Conservation (phyloP, 768 basidiomycete species). For the Tricholoma sp. region DNA sequence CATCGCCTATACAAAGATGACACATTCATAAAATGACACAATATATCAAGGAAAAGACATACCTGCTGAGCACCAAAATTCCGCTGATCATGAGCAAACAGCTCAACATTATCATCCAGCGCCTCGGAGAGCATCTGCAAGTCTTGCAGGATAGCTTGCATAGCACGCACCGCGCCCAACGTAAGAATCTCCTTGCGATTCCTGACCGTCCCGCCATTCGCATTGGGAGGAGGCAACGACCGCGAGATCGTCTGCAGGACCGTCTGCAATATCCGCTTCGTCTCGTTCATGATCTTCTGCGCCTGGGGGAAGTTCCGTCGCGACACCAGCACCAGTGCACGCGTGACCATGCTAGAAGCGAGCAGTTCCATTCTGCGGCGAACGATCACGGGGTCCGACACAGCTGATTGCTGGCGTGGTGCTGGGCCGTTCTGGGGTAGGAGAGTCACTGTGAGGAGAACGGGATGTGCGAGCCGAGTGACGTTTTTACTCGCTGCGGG, state of each 20-base stretch:
- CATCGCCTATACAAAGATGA: conserved; percentile 67
- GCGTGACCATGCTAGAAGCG: conserved; percentile 95
- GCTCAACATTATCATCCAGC: conserved; percentile 82
- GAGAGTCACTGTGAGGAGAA: conserved; percentile 91
- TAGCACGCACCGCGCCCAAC: conserved; percentile 67
- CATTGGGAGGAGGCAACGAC: conserved; percentile 54
- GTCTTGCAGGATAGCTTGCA: conserved; percentile 84
- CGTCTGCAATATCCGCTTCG: conserved; percentile 88
- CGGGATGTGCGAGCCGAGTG: conserved; percentile 86
- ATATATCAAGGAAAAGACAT: conserved; percentile 14
- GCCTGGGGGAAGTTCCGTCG: conserved; percentile 89
- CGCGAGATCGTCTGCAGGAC: conserved; percentile 83
- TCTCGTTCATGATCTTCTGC: conserved; percentile 84
- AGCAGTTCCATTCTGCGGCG: conserved; percentile 95
- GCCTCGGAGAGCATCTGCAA: conserved; percentile 84
- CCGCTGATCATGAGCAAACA: conserved; percentile 90
- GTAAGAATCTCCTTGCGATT: conserved; percentile 78
- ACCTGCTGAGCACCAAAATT: conserved; percentile 99
- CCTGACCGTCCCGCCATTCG: conserved; percentile 45
- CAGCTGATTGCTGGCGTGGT: conserved; percentile 38
- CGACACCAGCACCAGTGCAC: conserved; percentile 87
- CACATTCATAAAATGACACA: background rate
- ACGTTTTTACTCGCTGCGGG: conserved; percentile 80
- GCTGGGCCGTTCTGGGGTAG: conserved; percentile 48
- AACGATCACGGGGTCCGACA: conserved; percentile 84